Conservation (phyloP, 768 basidiomycete genomes). For the Phallus indusiatus region DNA sequence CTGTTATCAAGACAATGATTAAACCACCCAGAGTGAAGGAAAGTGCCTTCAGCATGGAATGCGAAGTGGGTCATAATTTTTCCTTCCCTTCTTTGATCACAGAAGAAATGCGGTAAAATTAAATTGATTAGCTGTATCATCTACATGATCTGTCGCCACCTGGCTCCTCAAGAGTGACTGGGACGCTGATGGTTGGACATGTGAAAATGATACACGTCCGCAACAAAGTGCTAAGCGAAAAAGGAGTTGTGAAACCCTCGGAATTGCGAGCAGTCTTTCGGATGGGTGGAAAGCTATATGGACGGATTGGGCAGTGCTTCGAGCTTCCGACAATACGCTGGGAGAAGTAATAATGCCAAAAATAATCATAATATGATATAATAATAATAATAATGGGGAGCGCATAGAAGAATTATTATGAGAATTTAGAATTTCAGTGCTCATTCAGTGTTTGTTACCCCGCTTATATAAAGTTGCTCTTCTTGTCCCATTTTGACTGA, state of each 20-base stretch:
- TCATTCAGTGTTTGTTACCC: background rate
- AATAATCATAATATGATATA: slow-evolving; percentile 16
- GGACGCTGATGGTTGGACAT: slow-evolving; percentile 39
- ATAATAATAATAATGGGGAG: slow-evolving; percentile 1
- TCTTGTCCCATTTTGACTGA: background rate
- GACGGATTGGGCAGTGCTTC: slow-evolving; percentile 36
- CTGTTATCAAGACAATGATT: slow-evolving; percentile 30
- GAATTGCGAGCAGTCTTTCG: slow-evolving; percentile 43
- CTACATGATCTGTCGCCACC: slow-evolving; percentile 37
- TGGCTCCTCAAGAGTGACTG: slow-evolving; percentile 30
- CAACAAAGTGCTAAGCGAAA: slow-evolving; percentile 33
- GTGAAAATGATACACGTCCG: slow-evolving; percentile 46
- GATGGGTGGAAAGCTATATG: slow-evolving; percentile 47
- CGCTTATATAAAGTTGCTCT: background rate
- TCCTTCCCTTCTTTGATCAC: slow-evolving; percentile 2
- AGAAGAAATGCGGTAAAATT: slow-evolving; percentile 9
- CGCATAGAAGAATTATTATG: background rate
- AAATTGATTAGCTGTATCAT: slow-evolving; percentile 35
- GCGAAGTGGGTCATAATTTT: slow-evolving; percentile 33
- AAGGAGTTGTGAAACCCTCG: slow-evolving; percentile 31
- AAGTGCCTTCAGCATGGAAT: slow-evolving; percentile 52
- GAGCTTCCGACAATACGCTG: slow-evolving; percentile 34
- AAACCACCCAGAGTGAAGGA: slow-evolving; percentile 46
- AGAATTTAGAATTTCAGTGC: background rate
- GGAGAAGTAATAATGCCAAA: slow-evolving; percentile 21